Evolutionary conservation across 1,284 basidiomycete species (phyloP).

Genomic region (Hemileia vastatrix): DNA sequence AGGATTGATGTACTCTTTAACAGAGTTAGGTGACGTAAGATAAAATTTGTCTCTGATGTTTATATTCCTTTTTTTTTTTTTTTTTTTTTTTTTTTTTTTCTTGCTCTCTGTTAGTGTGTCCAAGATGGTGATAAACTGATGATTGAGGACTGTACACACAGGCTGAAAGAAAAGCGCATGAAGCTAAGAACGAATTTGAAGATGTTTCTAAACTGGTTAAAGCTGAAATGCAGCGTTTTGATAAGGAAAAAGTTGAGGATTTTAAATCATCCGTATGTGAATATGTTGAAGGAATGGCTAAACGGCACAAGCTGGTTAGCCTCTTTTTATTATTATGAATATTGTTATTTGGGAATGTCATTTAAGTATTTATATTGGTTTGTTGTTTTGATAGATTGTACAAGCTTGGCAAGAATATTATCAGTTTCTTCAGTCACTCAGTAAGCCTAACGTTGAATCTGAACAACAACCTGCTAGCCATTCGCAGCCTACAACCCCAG

Average conservation of each 20-base stretch:
- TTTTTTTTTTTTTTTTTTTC: neutral
- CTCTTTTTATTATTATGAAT: neutral
- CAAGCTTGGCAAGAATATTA: conserved; percentile 23
- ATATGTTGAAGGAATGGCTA: conserved; percentile 72
- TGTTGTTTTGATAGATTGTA: conserved; percentile 10
- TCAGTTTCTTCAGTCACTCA: conserved; percentile 14
- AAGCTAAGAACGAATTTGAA: conserved; percentile 77
- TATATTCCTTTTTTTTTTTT: neutral
- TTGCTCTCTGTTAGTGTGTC: neutral
- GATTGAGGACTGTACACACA: conserved; percentile 36
- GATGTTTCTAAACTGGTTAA: conserved; percentile 77
- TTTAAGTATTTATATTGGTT: too few species aligned
- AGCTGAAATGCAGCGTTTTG: conserved; percentile 81
- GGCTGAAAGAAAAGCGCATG: conserved; percentile 72
- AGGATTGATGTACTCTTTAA: conserved; percentile 14
- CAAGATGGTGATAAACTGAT: neutral
- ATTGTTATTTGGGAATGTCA: neutral
- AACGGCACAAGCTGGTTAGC: conserved; percentile 64
- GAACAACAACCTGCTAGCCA: neutral
- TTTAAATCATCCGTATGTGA: conserved; percentile 66
- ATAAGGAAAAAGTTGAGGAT: conserved; percentile 81
- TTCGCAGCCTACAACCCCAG: too few species aligned
- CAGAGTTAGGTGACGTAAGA: conserved; percentile 17
- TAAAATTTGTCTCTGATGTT: conserved; percentile 16
- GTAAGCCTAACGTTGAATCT: conserved; percentile 13